A percentile compares a stretch with the other conserved stretches of the same genome.
These are phyloP conservation scores for Ambrosia hybrid DNA, from an alignment of 140 eudicot genomes.

Conservation along the genomic window DNA sequence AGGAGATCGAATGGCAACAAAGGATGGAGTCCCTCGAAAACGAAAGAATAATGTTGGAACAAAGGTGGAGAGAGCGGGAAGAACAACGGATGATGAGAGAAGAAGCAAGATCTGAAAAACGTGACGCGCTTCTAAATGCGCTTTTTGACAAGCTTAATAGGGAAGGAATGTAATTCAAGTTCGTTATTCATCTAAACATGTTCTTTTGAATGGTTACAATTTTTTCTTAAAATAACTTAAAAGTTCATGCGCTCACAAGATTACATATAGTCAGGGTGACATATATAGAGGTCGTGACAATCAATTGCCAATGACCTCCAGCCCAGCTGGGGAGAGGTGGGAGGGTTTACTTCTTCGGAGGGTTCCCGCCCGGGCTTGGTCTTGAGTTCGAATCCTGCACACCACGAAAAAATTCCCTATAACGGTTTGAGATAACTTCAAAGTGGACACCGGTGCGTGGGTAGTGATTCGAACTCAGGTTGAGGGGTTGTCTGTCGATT, in stretches of 20 bases:
- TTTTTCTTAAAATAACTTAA: background rate
- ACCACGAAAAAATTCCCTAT: no score
- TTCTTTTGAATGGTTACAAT: background rate
- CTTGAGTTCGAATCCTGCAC: no score
- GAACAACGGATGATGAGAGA: conserved; percentile 74
- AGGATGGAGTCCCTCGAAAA: conserved; percentile 79
- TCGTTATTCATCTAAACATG: background rate
- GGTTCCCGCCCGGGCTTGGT: no score
- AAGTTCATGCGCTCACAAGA: background rate
- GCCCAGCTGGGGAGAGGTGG: no score
- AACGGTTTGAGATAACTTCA: no score
- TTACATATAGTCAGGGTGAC: background rate
- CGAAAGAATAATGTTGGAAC: conserved; percentile 72
- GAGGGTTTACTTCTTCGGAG: no score
- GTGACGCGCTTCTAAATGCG: conserved; percentile 78
- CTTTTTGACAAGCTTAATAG: conserved; percentile 68
- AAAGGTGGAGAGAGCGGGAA: conserved; percentile 76
- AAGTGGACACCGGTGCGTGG: no score
- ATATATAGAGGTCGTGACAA: no score
- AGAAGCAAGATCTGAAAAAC: conserved; percentile 76
- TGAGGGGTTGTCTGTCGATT: no score
- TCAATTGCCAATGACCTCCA: no score
- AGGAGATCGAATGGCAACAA: conserved; percentile 84
- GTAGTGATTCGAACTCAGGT: no score
- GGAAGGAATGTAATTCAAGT: conserved; percentile 34